Base-by-base conservation (phyloP, 2,329 filamentous ascomycete species). In the Trichoderma sp. region DNA sequence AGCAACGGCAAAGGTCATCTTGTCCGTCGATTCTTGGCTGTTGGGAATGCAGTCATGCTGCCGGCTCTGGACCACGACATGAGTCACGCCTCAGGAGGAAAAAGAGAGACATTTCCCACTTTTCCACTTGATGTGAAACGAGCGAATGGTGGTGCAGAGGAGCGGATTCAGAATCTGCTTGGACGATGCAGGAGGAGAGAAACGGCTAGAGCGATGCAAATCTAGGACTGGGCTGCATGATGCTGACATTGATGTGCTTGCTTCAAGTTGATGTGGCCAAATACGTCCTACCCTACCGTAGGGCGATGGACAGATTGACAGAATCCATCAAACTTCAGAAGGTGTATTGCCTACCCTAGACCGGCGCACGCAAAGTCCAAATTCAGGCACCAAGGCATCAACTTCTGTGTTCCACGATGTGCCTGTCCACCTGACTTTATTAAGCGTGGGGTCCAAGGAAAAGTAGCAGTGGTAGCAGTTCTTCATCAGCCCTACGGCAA, bases 401-500 rank as follows among this genome's bases (percentile, higher is more conserved):
- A 64, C 69, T 71, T n/a, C 15, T 20, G 13, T 4, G 57, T 69
- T 66, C 50, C 57, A 50, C 57, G 55, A 69, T 36, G 43, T 39
- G 69, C 57, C 62, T 17, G 62, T 15, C 55, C 57, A 71, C 63
- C 20, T 68, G 62, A 71, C 63, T 58, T 66, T 55, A 47, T 34
- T 26, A 63, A 59, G 53, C 66, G 66, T 70, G 68, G 68, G 55
- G 68, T 68, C 55, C 43, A 32, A 58, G 39, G 28, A 32, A 28
- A 53, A 57, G 64, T 57, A 20, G 63, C 34, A 39, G 50, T 68
- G 36, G 65, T 23, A 59, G 65, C 53, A 72, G 26, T 55, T 69
- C 66, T 70, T 69, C 47, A 70, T 72, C 71, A 72, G 71, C 71
- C 71, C 71, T 72, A 72, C 67, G 50, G 34, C 66, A 70, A 43